Evolutionary conservation across 257 asterid species (phyloP), one percentile per base, ranked within the genome.

Genomic region (Nicotiana tomentosiformis): DNA sequence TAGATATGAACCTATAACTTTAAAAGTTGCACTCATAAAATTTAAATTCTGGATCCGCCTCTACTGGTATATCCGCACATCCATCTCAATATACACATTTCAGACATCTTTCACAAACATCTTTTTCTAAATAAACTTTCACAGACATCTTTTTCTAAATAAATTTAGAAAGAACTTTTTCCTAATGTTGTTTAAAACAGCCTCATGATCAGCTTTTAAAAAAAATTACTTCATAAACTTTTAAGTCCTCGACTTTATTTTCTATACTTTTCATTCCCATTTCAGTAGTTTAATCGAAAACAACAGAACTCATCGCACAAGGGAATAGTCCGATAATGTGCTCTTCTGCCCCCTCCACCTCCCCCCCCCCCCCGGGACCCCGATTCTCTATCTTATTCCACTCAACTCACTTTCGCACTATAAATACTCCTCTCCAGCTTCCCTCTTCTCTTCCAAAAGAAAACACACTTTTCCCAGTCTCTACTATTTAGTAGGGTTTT

Each of bases 401-500:
- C n/a, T 58, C 3, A 18, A 33, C 67, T 57, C 57, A 78, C 32
- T 39, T 56, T 33, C 29, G 56, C 17, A 76, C 87, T 88, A 90
- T 89, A 90, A 87, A 88, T 89, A 86, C 82, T 14, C 43, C 4
- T 10, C 68, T 82, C 69, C 84, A 84, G 82, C 88, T 84, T 55
- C 58, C 58, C 66, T 39, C 84, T 80, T 35, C 84, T 66, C 86
- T 74, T 81, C 82, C 82, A 57, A 67, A 85, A 16, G 5, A 68
- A 37, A 77, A 53, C 60, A 26, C 83, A 77, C 33, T 66, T 60
- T 17, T 46, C 67, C 3, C 55, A 15, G 57, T 81, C 74, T 65
- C 39, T 65, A 64, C 90, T 60, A 32, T 80, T 77, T 83, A 86
- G 85, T 67, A 89, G 94, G 94, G 91, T 92, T 90, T 7, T 89